Percentiles rank a stretch among this genome's conserved stretches.
These are phyloP conservation scores for Globisporangium camurandrum DNA, from an alignment of 352 stramenopile genomes.

Conservation along the genomic window DNA sequence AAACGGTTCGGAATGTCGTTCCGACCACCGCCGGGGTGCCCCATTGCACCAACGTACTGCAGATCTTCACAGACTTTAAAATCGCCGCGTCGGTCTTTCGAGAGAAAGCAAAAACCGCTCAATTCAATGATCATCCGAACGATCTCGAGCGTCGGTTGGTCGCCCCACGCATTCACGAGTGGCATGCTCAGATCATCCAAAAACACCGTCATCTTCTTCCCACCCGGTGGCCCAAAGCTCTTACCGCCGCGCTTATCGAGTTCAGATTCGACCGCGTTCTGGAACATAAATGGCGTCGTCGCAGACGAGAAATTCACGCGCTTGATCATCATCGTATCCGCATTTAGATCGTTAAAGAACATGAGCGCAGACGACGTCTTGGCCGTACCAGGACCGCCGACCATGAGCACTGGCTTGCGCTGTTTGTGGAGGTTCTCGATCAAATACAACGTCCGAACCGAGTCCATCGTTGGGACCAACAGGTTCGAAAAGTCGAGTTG, in stretches of 20 bases:
- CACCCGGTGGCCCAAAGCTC: constrained; percentile 96
- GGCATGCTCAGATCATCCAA: constrained; percentile 97
- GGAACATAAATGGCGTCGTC: constrained; percentile 97
- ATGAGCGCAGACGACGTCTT: constrained; percentile 98
- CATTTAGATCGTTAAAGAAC: constrained; percentile 95
- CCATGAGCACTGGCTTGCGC: constrained; percentile 92
- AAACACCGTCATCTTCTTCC: constrained; percentile 99
- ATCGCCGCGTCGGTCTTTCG: constrained; percentile 97
- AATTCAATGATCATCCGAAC: constrained; percentile 96
- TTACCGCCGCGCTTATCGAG: constrained; percentile 97
- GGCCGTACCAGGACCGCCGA: constrained; percentile 95
- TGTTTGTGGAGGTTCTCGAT: constrained; percentile 92
- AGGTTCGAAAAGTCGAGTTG: constrained; percentile 96
- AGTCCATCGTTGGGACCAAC: constrained; percentile 98
- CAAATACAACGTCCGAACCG: constrained; percentile 91
- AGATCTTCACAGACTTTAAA: constrained; percentile 98
- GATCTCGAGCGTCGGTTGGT: constrained; percentile 97
- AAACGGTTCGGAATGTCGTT: constrained; percentile 99
- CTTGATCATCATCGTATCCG: constrained; percentile 94
- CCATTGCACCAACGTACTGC: constrained; percentile 97
- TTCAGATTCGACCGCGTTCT: constrained; percentile 96
- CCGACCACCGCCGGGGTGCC: constrained; percentile 93
- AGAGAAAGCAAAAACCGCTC: constrained; percentile 96
- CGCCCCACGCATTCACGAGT: constrained; percentile 97
- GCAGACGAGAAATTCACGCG: constrained; percentile 97